Base-by-base conservation (phyloP, 495 filamentous ascomycete genomes). In the Trichoderma gamsii region DNA sequence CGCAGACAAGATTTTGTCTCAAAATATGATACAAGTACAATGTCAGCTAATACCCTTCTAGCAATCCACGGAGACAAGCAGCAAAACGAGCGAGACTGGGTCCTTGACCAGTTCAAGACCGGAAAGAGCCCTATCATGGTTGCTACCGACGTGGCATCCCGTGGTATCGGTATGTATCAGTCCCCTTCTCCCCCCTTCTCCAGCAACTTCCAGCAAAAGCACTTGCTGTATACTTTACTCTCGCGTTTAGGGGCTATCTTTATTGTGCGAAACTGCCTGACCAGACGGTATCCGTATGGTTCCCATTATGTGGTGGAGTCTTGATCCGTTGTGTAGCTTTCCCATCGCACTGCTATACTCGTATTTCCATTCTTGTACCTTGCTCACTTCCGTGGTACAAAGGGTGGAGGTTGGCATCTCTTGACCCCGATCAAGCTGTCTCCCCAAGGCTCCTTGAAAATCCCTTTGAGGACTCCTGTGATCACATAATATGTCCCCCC, bases 1-100 rank as follows among this genome's bases (percentile, higher is more conserved):
- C 38, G 13, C 12, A 23, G 35, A 41, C 18, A 63, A 21, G 32
- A 59, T 41, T 41, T 56, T 52, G 25, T 11, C 38, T 3, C 46
- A 12, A 18, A 16, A 6, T 25, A 32, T 23, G 7, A 18, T 41
- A 15, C 1, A 25, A 32, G 32, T 2, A 7, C 21, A 12, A 51
- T 56, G 8, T 59, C 27, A 23, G n/a, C 4, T 73, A 67, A 86
- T 90, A 83, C 90, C 78, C 35, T 64, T 35, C 35, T 69, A 93
- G 93, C 95, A 64, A 99, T 99, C 73, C 95, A 99, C 84, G 95
- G 95, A 74, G 95, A 99, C 85, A 99, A 99, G 83, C 93, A 97
- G 75, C 95, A 99, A 77, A 96, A 97, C 76, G 95, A 99, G 81
- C 93, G 95, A 82, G 95, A 99, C 82, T 99, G 95, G 95, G 95